Base-by-base conservation (phyloP, 352 stramenopile genomes). In the Globisporangium uncinulatum region DNA sequence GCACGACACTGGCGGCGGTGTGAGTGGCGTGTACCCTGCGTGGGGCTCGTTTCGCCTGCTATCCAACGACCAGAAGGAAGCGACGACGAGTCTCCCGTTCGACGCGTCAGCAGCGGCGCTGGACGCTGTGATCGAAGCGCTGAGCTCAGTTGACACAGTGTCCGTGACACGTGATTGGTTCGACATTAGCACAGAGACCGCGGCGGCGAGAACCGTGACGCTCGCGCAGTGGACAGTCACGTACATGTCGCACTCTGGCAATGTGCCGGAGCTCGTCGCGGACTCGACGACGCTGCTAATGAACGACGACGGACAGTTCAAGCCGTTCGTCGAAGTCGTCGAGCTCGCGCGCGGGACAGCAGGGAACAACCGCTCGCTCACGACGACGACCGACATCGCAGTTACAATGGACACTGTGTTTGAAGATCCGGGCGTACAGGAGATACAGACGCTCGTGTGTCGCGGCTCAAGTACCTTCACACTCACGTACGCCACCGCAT, bases 41-140 rank as follows among this genome's bases (percentile, higher is more conserved):
- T 97, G 86, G 85, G 92, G 92, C 0, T 83, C 70, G 9, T 97
- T 97, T 62, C 73, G 57, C 0, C 61, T 98, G 0, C 55, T 57
- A 3, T 75, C 85, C 21, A 65, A 70, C 20, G 74, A 71, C 13
- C 67, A 67, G 44, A 72, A 50, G 2, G 74, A 86, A 52, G 53
- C 57, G 1, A 97, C 89, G 0, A 37, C 54, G 0, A 55, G 52
- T 10, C 66, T 97, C 19, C 69, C 68, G 10, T 93, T 94, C 52
- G 77, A 96, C 44, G 87, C 85, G 3, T 71, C 70, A 10, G 63
- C 58, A 1, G 50, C 59, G 8, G 54, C 59, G 2, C 56, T 98
- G 1, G 58, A 93, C 29, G 60, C 48, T 32, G 85, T 87, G 0
- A 67, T 98, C 4, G 79, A 97, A 50, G 66, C 61, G 6, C 73